Evolutionary conservation across 2,329 filamentous ascomycete species (phyloP), one percentile per base, ranked within the genome.

Genomic region (Neofusicoccum cordaticola): DNA sequence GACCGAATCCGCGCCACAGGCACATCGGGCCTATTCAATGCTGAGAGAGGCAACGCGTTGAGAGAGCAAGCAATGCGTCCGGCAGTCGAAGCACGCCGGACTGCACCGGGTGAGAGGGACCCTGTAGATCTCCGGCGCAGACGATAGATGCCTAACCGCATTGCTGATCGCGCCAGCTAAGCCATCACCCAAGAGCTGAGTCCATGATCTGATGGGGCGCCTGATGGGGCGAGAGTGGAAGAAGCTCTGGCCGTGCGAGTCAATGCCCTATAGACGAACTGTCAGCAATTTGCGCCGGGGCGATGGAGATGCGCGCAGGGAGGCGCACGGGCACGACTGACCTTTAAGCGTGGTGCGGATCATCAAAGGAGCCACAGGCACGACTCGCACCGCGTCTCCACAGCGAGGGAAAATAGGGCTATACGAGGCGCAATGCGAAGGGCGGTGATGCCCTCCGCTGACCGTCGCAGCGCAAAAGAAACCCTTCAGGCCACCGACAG

Each of bases 191-290:
- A 57, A n/a, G 51, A 34, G 39, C 39, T 9, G 11, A 34, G 56
- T 17, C 42, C 7, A 34, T 60, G 56, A 34, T 58, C 31, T 42
- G 42, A 60, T 37, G 56, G 56, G 41, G 42, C 42, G 56, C 42
- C 56, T 60, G n/a, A 60, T 11, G 52, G 37, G n/a, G 35, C 35
- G 35, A 39, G 51, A 41, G 34, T 58, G 53, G 41, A 58, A 60
- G 41, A 60, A 60, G 56, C 42, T 60, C 56, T 35, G 56, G 19
- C 42, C 41, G 37, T 47, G 56, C 56, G 56, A 60, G 56, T 60
- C 56, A 60, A 60, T 60, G 42, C 41, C 22, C 42, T 47, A 22
- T 47, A 47, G 31, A 22, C n/a, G 27, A 11, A 12, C 11, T 45
- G 56, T 60, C 44, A 60, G 56, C 56, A 60, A 47, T 37, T 58